Percentiles rank a stretch among this genome's conserved stretches.
Evolutionary conservation across 2,329 filamentous ascomycete genomes (phyloP).

Genomic region (Aspergillus transmontanensis): DNA sequence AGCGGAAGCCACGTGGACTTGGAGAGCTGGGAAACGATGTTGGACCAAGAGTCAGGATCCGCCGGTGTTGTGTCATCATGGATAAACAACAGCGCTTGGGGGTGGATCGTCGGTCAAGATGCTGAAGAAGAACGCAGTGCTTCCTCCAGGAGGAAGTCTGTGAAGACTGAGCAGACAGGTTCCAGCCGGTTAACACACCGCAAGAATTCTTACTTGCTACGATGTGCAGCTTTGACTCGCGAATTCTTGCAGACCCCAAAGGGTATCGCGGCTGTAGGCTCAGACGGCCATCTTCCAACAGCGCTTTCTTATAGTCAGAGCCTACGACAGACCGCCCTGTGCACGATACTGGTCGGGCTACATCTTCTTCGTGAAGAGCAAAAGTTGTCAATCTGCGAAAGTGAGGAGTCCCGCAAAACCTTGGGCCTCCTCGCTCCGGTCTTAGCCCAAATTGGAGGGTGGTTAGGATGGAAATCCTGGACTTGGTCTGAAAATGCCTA

Average conservation of each 20-base stretch:
- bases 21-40: slow-evolving; percentile 54
- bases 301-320: slow-evolving; percentile 55
- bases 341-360: slow-evolving; percentile 71
- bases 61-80: slow-evolving; percentile 45
- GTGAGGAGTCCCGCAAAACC: slow-evolving; percentile 50
- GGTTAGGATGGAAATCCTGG: slow-evolving; percentile 76
- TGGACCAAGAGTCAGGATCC: slow-evolving; percentile 47
- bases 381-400: slow-evolving; percentile 69
- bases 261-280: slow-evolving; percentile 59
- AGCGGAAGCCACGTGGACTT: slow-evolving; percentile 50
- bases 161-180: slow-evolving; percentile 25
- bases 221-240: slow-evolving; percentile 60
- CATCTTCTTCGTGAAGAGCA: slow-evolving; percentile 89
- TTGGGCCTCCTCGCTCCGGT: slow-evolving; percentile 66
- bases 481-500: slow-evolving; percentile 53
- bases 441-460: slow-evolving; percentile 76
- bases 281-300: slow-evolving; percentile 68
- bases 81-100: slow-evolving; percentile 67
- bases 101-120: slow-evolving; percentile 68
- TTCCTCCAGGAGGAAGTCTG: slow-evolving; percentile 20
- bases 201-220: slow-evolving; percentile 47
- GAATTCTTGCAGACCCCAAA: slow-evolving; percentile 64
- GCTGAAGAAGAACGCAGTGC: slow-evolving; percentile 31
- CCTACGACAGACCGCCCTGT: slow-evolving; percentile 63
- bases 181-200: slow-evolving; percentile 32